phyloP scores from a whole-genome alignment of 768 basidiomycete species.

The Lactarius sanguifluus region DNA sequence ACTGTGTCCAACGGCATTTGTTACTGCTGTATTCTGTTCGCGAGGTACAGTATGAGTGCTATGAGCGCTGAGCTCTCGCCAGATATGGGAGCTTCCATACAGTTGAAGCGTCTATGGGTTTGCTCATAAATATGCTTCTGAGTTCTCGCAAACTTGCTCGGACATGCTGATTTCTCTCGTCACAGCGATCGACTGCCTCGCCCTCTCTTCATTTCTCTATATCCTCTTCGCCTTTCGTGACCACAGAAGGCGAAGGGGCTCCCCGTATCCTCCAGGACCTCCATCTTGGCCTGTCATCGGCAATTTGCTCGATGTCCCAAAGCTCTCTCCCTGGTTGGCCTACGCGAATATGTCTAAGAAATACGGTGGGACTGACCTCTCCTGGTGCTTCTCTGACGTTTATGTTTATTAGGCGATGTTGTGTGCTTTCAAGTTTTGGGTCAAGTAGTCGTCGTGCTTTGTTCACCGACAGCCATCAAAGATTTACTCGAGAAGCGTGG shows the following conservation, averaged over 20 bases:
- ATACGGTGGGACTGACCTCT: conserved; percentile 4
- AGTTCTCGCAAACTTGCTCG: not conserved
- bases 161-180: not conserved
- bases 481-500: conserved; percentile 20
- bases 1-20: no score
- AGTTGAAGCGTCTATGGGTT: not conserved
- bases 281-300: conserved; percentile 3
- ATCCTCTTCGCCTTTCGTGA: not conserved
- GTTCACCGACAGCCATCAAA: not conserved
- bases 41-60: no score
- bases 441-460: conserved; percentile 10
- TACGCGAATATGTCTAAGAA: conserved; percentile 12
- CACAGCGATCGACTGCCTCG: not conserved
- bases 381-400: not conserved
- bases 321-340: conserved; percentile 4
- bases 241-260: not conserved
- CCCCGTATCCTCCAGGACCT: conserved; percentile 5
- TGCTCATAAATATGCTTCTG: not conserved
- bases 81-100: not conserved
- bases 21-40: no score
- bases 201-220: not conserved
- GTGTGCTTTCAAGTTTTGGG: conserved; percentile 14
- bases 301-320: conserved; percentile 14
- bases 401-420: conserved; percentile 2
- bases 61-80: not conserved